These are phyloP conservation scores for Phytophthora meadii DNA, from an alignment of 352 stramenopile species.

Conservation along the genomic window DNA sequence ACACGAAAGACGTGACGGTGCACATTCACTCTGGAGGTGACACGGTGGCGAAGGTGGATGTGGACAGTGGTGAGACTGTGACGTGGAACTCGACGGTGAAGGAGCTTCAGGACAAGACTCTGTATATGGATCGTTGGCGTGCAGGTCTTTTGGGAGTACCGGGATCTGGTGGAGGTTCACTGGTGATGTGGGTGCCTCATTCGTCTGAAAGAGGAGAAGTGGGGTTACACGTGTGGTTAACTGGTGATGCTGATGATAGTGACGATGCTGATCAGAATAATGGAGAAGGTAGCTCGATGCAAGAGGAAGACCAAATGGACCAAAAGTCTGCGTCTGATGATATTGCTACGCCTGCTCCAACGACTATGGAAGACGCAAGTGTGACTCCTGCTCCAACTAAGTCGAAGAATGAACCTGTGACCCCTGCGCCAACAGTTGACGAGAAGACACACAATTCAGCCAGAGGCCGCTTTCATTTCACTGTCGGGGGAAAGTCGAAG, in stretches of 20 bases:
- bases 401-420: conserved; percentile 1
- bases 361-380: too few relatives aligned
- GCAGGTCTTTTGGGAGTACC: conserved; percentile 41
- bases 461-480: too few relatives aligned
- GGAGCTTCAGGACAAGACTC: conserved; percentile 51
- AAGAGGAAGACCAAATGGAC: too few relatives aligned
- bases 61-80: conserved; percentile 44
- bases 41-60: conserved; percentile 39
- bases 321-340: background rate
- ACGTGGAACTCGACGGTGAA: conserved; percentile 46
- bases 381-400: background rate
- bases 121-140: conserved; percentile 63
- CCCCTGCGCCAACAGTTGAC: conserved; percentile 17
- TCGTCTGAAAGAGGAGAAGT: conserved; percentile 38
- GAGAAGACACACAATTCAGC: too few relatives aligned
- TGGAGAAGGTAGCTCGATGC: background rate
- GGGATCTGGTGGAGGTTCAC: conserved; percentile 42
- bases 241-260: conserved; percentile 39
- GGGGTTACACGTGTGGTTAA: conserved; percentile 25
- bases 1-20: conserved; percentile 50
- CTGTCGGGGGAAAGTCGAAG: too few relatives aligned
- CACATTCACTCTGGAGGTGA: conserved; percentile 50
- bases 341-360: background rate
- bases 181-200: conserved; percentile 52
- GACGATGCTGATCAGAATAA: background rate